phyloP scores from a whole-genome alignment of 2,329 filamentous ascomycete genomes.

The Alternaria gansuensis region DNA sequence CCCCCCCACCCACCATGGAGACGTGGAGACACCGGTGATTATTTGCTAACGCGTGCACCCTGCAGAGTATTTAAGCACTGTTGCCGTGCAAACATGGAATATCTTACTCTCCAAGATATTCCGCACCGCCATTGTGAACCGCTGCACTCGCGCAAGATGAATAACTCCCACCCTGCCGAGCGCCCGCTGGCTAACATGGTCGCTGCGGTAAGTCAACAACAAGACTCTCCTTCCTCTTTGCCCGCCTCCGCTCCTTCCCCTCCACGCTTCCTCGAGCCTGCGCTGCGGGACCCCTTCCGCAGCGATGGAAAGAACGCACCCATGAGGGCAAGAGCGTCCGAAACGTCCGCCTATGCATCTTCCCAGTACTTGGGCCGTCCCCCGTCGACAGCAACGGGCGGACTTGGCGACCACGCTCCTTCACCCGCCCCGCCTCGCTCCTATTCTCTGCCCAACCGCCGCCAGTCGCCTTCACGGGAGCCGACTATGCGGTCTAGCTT shows the following conservation, averaged over 20 bases:
- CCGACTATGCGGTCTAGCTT: background rate
- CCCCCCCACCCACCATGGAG: conserved; percentile 16
- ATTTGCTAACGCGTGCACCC: conserved; percentile 12
- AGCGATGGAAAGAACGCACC: background rate
- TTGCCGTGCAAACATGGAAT: conserved; percentile 43
- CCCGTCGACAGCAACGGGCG: background rate
- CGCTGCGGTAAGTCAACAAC: conserved; percentile 44
- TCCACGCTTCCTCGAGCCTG: conserved; percentile 10
- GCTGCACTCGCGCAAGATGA: conserved; percentile 42
- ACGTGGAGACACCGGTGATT: conserved; percentile 7
- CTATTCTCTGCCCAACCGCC: conserved; percentile 1
- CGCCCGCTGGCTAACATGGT: conserved; percentile 35
- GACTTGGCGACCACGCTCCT: background rate
- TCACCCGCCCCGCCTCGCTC: background rate
- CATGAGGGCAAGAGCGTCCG: background rate
- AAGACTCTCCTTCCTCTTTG: conserved; percentile 19
- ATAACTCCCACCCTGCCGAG: conserved; percentile 36
- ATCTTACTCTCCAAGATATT: conserved; percentile 52
- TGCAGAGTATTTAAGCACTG: conserved; percentile 27
- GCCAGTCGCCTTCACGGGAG: conserved; percentile 3
- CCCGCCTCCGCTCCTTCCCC: conserved; percentile 4
- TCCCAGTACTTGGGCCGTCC: background rate
- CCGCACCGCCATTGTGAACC: conserved; percentile 46
- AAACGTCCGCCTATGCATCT: background rate
- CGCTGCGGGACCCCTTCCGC: conserved; percentile 12